Percentiles rank a stretch among this genome's conserved stretches.
These are phyloP conservation scores for Paecilomyces niveus DNA, from an alignment of 2,329 filamentous ascomycete genomes.

Conservation along the genomic window DNA sequence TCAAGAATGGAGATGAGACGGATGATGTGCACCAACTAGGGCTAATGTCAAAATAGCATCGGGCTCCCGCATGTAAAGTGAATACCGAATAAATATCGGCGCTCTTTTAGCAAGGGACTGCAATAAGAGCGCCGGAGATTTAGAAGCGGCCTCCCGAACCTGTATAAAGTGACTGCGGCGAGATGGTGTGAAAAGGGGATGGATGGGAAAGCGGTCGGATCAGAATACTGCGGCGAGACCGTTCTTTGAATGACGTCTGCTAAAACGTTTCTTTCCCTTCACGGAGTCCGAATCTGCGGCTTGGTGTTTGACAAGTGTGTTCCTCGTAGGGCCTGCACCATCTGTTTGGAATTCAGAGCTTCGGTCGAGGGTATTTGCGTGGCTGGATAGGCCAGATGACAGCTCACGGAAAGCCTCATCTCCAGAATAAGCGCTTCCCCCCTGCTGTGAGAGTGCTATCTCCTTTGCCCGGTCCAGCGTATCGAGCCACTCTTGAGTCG, in stretches of 20 bases:
- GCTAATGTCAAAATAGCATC: neutral
- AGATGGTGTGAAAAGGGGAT: neutral
- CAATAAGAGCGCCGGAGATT: neutral
- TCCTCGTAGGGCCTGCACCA: constrained; percentile 36
- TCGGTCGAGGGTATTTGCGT: constrained; percentile 38
- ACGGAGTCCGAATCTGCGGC: constrained; percentile 45
- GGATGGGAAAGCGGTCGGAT: constrained; percentile 7
- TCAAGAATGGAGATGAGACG: neutral
- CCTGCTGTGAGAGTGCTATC: constrained; percentile 67
- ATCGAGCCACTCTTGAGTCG: constrained; percentile 88
- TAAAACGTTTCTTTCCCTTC: constrained; percentile 64
- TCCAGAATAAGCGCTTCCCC: constrained; percentile 57
- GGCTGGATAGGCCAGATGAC: constrained; percentile 65
- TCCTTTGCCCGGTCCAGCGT: constrained; percentile 80
- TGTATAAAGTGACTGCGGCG: neutral
- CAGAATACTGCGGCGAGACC: constrained; percentile 85
- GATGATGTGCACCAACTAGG: neutral
- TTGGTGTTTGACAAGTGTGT: constrained; percentile 36
- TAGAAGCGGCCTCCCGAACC: neutral
- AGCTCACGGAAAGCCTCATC: constrained; percentile 64
- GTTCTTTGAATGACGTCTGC: constrained; percentile 88
- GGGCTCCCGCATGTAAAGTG: neutral
- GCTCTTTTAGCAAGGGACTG: neutral
- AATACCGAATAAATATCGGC: neutral
- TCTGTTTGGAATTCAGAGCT: constrained; percentile 32